Percentiles rank a stretch among this genome's conserved stretches.
Conservation (phyloP, 441 rosid genomes). For the Syzygium syzygioides region DNA sequence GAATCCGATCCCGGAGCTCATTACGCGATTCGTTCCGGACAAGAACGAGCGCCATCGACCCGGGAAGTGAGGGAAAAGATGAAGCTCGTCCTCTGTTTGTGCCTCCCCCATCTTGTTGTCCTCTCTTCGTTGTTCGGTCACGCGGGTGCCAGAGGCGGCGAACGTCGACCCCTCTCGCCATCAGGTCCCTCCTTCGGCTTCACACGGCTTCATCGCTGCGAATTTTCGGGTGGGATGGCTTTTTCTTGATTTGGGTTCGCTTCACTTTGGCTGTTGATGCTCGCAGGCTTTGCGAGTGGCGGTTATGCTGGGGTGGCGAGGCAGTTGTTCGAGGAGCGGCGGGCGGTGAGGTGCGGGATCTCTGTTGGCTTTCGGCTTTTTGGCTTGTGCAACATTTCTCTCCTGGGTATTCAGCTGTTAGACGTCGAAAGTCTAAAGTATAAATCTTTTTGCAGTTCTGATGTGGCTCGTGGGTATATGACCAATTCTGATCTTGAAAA, state of each 20-base stretch:
- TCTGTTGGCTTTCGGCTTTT: background rate
- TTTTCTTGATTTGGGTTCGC: background rate
- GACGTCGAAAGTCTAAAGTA: background rate
- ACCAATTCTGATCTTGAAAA: slow-evolving; percentile 69
- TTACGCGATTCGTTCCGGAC: background rate
- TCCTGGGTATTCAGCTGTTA: background rate
- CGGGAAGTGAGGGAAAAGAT: background rate
- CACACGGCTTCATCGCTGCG: background rate
- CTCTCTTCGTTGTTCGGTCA: background rate
- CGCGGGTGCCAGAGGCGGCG: background rate
- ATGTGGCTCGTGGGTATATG: slow-evolving; percentile 65
- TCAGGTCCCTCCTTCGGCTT: background rate
- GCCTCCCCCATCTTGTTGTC: background rate
- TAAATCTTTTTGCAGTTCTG: slow-evolving; percentile 23
- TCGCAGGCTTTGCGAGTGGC: background rate
- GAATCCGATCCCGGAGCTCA: background rate
- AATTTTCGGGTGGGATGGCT: background rate
- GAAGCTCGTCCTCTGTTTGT: background rate
- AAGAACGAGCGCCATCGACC: background rate
- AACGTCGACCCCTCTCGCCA: background rate
- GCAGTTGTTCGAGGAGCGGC: background rate
- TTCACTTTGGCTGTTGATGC: background rate
- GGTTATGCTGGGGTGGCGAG: background rate
- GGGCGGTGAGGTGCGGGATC: background rate
- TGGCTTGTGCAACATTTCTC: background rate